Evolutionary conservation across 2,329 filamentous ascomycete species (phyloP), one percentile per base, ranked within the genome.

Genomic region (Rutstroemia sp.): DNA sequence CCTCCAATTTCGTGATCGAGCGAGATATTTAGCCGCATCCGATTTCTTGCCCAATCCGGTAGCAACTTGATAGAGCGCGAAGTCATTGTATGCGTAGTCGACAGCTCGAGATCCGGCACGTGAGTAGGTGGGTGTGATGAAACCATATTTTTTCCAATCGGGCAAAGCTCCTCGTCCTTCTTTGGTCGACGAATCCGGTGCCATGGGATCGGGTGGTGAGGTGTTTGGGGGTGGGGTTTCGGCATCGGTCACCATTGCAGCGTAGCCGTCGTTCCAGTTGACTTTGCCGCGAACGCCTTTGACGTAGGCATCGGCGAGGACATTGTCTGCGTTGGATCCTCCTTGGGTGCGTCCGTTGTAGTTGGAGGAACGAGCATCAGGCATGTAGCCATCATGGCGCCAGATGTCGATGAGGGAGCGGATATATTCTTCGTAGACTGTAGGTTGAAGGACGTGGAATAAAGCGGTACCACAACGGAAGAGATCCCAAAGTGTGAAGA

Each of bases 301-400:
- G 30, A 87, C 77, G 60, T 81, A 89, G 0, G 86, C 86, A 64
- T 89, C 86, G 2, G 86, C 86, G 16, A 89, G 78, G 4, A 89
- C 78, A 56, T 86, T 88, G 67, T 89, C 86, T 4, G 81, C 79
- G 64, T 88, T 88, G 12, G 80, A 85, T 7, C 86, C 86, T 10
- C 84, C 86, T 66, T 89, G 86, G 0, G 82, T 80, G 16, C 81
- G 79, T 9, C 86, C 86, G 60, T 87, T 89, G 72, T 75, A 86
- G 68, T 87, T 84, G 1, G 81, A 86, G 0, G 83, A 87, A 10
- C 85, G 79, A 0, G 76, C 84, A 63, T 87, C 84, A 0, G 84
- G 83, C 65, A 86, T 73, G 62, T 78, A 88, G 4, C 82, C 82
- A 5, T 84, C 82, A 58, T 82, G 71, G 54, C 81, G 73, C 79